These are phyloP conservation scores for Clarireedia hainanense DNA, from an alignment of 2,329 filamentous ascomycete species.

Conservation along the genomic window DNA sequence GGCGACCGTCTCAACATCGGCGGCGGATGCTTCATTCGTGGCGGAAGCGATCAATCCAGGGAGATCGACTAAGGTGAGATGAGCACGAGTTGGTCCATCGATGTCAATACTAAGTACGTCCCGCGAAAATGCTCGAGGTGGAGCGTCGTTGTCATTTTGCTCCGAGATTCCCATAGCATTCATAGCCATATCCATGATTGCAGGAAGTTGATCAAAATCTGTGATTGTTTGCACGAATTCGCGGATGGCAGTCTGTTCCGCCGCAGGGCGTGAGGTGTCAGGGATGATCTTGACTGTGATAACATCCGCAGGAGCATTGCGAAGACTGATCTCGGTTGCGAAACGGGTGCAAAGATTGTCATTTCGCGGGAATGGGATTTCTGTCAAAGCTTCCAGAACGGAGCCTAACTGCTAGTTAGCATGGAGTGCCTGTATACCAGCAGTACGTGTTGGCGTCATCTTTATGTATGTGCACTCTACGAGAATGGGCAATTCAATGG, in stretches of 20 bases:
- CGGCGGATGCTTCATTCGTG: slow-evolving; percentile 20
- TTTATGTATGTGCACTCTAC: no score
- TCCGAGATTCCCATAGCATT: slow-evolving; percentile 19
- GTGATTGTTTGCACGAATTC: slow-evolving; percentile 20
- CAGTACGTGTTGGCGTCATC: background rate
- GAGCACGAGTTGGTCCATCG: slow-evolving; percentile 19
- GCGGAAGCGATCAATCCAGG: slow-evolving; percentile 27
- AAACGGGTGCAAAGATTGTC: slow-evolving; percentile 54
- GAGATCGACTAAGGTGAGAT: slow-evolving; percentile 30
- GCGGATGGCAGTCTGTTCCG: slow-evolving; percentile 40
- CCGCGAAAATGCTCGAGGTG: slow-evolving; percentile 17
- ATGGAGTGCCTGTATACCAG: background rate
- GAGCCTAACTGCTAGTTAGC: slow-evolving; percentile 31
- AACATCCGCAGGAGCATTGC: slow-evolving; percentile 32
- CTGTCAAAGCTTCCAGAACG: slow-evolving; percentile 55
- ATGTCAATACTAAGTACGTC: slow-evolving; percentile 27
- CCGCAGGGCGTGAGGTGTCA: slow-evolving; percentile 38
- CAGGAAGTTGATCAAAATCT: slow-evolving; percentile 23
- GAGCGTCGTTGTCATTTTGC: background rate
- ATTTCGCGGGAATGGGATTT: slow-evolving; percentile 52
- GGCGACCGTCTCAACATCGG: slow-evolving; percentile 24
- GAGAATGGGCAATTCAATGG: background rate
- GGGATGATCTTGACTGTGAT: slow-evolving; percentile 48
- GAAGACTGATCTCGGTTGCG: slow-evolving; percentile 39
- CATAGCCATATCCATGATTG: slow-evolving; percentile 25